Conservation (phyloP, 495 filamentous ascomycete genomes). For the Aspergillus diversus region DNA sequence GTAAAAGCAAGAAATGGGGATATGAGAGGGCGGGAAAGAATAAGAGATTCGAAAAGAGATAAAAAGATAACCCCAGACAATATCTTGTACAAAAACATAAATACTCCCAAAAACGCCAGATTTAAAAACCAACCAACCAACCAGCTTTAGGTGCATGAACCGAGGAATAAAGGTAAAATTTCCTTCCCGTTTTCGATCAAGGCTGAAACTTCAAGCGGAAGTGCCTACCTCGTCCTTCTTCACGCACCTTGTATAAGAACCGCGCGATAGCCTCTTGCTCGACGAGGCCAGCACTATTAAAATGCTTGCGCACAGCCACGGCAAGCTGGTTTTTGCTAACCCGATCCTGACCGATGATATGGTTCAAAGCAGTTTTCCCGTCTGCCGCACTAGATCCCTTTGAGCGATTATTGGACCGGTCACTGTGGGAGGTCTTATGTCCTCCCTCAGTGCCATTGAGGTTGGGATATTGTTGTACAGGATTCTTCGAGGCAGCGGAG, state of each 20-base stretch:
- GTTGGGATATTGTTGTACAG: slow-evolving; percentile 11
- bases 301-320: slow-evolving; percentile 83
- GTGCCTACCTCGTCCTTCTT: slow-evolving; percentile 47
- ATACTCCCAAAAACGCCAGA: slow-evolving; percentile 9
- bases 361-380: slow-evolving; percentile 33
- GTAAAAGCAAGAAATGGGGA: slow-evolving; percentile 4
- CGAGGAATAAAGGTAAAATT: slow-evolving; percentile 11
- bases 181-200: slow-evolving; percentile 18
- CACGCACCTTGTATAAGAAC: slow-evolving; percentile 80
- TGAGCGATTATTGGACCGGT: slow-evolving; percentile 18
- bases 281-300: slow-evolving; percentile 80
- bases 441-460: slow-evolving; percentile 22
- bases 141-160: background rate
- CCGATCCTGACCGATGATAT: slow-evolving; percentile 54
- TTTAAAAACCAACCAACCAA: background rate
- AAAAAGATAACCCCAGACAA: background rate
- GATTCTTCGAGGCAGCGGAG: slow-evolving; percentile 11
- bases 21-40: slow-evolving; percentile 11
- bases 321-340: slow-evolving; percentile 80
- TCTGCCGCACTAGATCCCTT: slow-evolving; percentile 16
- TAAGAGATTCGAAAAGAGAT: slow-evolving; percentile 15
- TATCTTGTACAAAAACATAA: slow-evolving; percentile 7
- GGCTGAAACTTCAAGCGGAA: slow-evolving; percentile 52
- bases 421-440: slow-evolving; percentile 5
- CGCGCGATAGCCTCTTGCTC: slow-evolving; percentile 89